Conservation (phyloP, 2,329 filamentous ascomycete species). For the Fusarium miscanthi region DNA sequence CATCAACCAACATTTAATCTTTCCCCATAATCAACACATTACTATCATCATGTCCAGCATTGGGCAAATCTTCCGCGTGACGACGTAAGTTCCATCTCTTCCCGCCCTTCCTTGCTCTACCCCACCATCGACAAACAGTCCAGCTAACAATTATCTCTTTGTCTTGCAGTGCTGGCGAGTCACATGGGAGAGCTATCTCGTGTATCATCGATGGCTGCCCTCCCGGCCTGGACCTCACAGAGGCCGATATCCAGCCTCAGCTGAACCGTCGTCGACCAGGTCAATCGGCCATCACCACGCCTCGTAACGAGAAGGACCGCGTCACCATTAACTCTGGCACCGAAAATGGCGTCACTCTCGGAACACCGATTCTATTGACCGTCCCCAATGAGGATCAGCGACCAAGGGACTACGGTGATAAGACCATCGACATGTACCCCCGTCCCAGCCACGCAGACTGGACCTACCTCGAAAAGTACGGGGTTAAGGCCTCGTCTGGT, state of each 20-base stretch:
- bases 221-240: constrained; percentile 85
- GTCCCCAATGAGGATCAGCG: constrained; percentile 94
- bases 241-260: constrained; percentile 92
- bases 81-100: constrained; percentile 69
- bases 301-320: constrained; percentile 89
- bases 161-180: constrained; percentile 62
- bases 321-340: constrained; percentile 94
- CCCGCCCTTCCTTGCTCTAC: not conserved
- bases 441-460: constrained; percentile 94
- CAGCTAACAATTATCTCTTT: not conserved
- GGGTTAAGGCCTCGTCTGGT: constrained; percentile 89
- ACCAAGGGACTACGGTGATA: constrained; percentile 88
- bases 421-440: constrained; percentile 92
- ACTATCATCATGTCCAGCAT: constrained; percentile 81
- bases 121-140: not conserved
- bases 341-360: constrained; percentile 88
- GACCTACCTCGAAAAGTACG: constrained; percentile 98
- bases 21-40: not conserved
- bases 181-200: constrained; percentile 91
- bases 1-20: not conserved
- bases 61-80: constrained; percentile 67
- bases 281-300: constrained; percentile 90
- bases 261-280: constrained; percentile 91
- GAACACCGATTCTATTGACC: constrained; percentile 88
- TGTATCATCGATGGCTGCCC: constrained; percentile 95